Evolutionary conservation across 2,329 filamentous ascomycete species (phyloP).

Genomic region (Celoporthe dispersa): DNA sequence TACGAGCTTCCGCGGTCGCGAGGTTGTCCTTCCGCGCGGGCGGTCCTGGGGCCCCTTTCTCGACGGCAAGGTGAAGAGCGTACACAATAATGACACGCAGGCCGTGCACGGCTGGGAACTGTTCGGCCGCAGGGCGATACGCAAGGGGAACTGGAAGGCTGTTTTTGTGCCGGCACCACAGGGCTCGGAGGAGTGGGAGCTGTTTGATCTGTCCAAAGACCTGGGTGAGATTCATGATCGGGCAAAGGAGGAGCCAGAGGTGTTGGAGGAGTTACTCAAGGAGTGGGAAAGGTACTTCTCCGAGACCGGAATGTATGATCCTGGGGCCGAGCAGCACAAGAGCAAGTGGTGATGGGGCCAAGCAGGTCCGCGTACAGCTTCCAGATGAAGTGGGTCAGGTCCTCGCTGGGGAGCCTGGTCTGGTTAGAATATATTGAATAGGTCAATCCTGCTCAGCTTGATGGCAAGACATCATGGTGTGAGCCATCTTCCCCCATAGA

Average conservation of each 20-base stretch:
- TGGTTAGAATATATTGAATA: background rate
- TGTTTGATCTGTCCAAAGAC: slow-evolving; percentile 36
- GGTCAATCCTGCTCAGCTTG: background rate
- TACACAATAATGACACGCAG: slow-evolving; percentile 34
- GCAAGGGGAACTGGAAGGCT: slow-evolving; percentile 40
- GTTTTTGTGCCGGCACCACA: slow-evolving; percentile 34
- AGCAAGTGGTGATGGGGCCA: slow-evolving; percentile 16
- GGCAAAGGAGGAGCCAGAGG: slow-evolving; percentile 30
- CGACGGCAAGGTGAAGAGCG: slow-evolving; percentile 7
- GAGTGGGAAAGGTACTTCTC: slow-evolving; percentile 22
- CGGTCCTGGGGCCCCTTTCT: slow-evolving; percentile 41
- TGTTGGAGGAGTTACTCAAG: slow-evolving; percentile 21
- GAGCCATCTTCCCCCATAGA: no score
- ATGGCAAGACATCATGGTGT: background rate
- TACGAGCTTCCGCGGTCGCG: slow-evolving; percentile 47
- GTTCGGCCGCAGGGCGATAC: slow-evolving; percentile 40
- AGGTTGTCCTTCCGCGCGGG: slow-evolving; percentile 41
- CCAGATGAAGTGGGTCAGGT: background rate
- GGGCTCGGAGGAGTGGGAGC: slow-evolving; percentile 35
- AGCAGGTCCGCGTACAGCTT: background rate
- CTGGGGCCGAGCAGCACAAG: slow-evolving; percentile 5
- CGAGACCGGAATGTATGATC: slow-evolving; percentile 21
- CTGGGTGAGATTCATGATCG: slow-evolving; percentile 35
- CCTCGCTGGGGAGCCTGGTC: background rate
- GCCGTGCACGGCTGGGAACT: slow-evolving; percentile 42